Base-by-base conservation (phyloP, 805 yeast genomes). In the Saccharomycopsis lassenensis region DNA sequence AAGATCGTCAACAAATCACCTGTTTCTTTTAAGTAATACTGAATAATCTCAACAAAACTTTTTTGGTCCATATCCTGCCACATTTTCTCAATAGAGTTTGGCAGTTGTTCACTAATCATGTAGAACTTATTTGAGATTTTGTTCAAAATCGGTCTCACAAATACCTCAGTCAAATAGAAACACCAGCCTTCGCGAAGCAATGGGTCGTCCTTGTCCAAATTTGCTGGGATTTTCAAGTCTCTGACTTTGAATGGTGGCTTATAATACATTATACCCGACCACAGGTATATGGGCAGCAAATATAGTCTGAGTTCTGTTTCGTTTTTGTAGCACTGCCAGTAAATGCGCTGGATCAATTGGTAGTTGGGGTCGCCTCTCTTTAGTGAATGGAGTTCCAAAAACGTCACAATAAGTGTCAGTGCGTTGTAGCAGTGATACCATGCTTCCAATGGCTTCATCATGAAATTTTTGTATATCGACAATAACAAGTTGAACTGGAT, bases 241-340 rank as follows among this genome's bases (percentile, higher is more conserved):
- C 37, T 24, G 25, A 43, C 35, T 15, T 43, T 43, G 36, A 40
- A 40, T 5, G 46, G 46, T n/a, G 46, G 46, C 14, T 35, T 40
- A 27, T 43, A 43, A 14, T 17, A 29, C 7, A 37, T 29, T 6
- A 40, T 43, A 5, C 41, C 44, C 20, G 44, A 40, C 1, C 35
- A 25, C 21, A 27, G 26, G 26, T 28, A 43, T 16, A 43, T 23
- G 8, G 44, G 46, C 6, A 41, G 37, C n/a, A 43, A 24, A 29
- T 43, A 40, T 8, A 36, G 19, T 28, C 37, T 40, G 12, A 40
- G 25, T 29, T 43, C 46, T 18, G 36, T 27, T 29, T 43, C 46
- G 33, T 43, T 43, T 18, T 43, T 40, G 17, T 27, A 29, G 16
- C 41, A 29, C 18, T 41, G 44, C 46, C 46, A 43, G 23, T 36